A percentile compares a stretch with the other conserved stretches of the same genome.
These are phyloP conservation scores for Trametes elegans DNA, from an alignment of 768 basidiomycete species.

Conservation along the genomic window DNA sequence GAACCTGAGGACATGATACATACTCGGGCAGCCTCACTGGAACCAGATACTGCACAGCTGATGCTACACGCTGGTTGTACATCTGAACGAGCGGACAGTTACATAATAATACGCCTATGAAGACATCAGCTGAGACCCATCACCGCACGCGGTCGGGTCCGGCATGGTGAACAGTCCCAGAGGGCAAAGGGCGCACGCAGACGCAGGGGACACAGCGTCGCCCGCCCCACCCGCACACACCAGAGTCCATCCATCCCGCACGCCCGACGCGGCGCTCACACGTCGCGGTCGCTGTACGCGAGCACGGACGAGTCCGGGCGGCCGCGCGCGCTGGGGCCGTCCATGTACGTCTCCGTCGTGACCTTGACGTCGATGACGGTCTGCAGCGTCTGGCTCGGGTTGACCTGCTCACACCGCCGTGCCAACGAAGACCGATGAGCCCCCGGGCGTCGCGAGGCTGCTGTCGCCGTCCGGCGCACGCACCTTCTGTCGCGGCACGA, in stretches of 20 bases:
- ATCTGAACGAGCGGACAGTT: slow-evolving; percentile 7
- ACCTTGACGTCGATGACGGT: slow-evolving; percentile 5
- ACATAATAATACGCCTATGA: slow-evolving; percentile 8
- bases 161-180: too few species aligned
- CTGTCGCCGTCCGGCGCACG: not conserved
- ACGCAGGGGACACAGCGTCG: too few species aligned
- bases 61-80: not conserved
- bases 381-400: not conserved
- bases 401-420: not conserved
- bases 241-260: too few species aligned
- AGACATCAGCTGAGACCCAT: too few species aligned
- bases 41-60: too few species aligned
- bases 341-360: not conserved
- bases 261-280: too few species aligned
- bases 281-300: too few species aligned
- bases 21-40: too few species aligned
- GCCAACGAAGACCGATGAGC: not conserved
- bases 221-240: too few species aligned
- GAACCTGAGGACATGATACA: too few species aligned
- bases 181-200: too few species aligned
- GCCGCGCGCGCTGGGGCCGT: not conserved
- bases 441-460: not conserved
- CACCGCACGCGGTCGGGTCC: too few species aligned
- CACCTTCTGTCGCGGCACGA: not conserved
- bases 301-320: not conserved